Conservation (phyloP, 73 alveolate genomes). For the Diophrys sp. region DNA sequence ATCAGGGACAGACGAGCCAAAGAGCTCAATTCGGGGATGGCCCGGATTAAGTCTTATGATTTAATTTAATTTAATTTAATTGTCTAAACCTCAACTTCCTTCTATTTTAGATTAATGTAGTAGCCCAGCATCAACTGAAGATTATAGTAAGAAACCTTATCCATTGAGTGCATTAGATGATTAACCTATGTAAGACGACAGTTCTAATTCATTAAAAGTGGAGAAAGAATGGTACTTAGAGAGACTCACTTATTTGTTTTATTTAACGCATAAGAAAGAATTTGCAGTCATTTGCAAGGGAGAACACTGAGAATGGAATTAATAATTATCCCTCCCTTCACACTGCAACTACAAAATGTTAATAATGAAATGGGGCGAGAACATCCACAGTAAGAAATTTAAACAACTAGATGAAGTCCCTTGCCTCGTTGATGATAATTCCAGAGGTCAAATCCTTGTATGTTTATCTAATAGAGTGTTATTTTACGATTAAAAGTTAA, state of each 20-base stretch:
- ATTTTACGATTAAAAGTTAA: not conserved
- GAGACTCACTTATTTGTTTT: not conserved
- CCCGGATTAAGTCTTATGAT: too few species aligned
- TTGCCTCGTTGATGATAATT: not conserved
- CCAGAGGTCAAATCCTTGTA: not conserved
- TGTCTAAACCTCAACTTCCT: too few species aligned
- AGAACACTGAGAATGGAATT: too few species aligned
- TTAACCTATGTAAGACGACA: too few species aligned
- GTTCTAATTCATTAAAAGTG: not conserved
- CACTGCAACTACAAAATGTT: not conserved
- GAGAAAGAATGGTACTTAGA: not conserved
- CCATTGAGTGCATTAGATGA: too few species aligned
- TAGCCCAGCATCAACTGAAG: too few species aligned
- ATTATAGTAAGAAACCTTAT: too few species aligned
- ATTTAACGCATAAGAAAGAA: not conserved
- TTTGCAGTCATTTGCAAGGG: not conserved
- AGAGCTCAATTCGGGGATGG: too few species aligned
- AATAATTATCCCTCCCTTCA: too few species aligned
- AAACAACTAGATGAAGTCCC: not conserved
- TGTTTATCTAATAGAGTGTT: not conserved
- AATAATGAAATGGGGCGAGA: not conserved
- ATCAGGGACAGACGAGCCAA: too few species aligned
- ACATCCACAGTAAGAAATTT: not conserved
- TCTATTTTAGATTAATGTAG: too few species aligned
- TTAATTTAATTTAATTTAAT: too few species aligned